Conservation (phyloP, 495 filamentous ascomycete species). For the Xylaria bambusicola region DNA sequence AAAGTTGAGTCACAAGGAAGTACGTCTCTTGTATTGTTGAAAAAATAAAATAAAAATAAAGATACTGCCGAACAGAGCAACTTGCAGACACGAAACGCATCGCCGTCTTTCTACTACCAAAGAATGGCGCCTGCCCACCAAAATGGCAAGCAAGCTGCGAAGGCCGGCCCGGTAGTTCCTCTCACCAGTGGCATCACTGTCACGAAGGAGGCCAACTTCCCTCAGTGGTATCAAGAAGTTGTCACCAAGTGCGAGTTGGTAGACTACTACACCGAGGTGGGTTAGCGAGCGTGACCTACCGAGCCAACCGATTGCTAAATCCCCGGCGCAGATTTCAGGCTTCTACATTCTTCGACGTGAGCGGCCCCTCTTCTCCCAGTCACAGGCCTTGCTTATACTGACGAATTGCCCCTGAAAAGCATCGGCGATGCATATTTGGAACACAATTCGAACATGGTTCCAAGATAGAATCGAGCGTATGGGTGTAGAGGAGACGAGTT, state of each 20-base stretch:
- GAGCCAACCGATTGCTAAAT: neutral
- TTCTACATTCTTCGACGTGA: constrained; percentile 86
- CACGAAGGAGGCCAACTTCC: constrained; percentile 80
- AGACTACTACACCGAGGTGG: constrained; percentile 65
- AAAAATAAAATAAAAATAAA: too few relatives aligned
- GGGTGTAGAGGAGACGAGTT: constrained; percentile 92
- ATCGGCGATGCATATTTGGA: constrained; percentile 88
- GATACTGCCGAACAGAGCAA: too few relatives aligned
- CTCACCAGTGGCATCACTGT: neutral
- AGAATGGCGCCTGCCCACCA: neutral
- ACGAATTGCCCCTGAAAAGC: constrained; percentile 35
- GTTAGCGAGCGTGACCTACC: neutral
- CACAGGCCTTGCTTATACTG: neutral
- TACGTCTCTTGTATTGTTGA: neutral
- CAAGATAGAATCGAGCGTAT: constrained; percentile 80
- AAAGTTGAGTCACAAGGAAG: neutral
- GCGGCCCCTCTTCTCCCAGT: constrained; percentile 19
- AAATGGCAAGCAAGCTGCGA: neutral
- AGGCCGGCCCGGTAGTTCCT: neutral
- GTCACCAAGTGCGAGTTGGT: constrained; percentile 94
- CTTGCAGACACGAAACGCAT: neutral
- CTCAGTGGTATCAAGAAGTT: constrained; percentile 93
- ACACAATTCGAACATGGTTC: constrained; percentile 88
- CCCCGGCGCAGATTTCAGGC: constrained; percentile 70
- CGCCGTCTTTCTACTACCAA: neutral